Base-by-base conservation (phyloP, 2,329 filamentous ascomycete genomes). In the Verticillium nubilum region DNA sequence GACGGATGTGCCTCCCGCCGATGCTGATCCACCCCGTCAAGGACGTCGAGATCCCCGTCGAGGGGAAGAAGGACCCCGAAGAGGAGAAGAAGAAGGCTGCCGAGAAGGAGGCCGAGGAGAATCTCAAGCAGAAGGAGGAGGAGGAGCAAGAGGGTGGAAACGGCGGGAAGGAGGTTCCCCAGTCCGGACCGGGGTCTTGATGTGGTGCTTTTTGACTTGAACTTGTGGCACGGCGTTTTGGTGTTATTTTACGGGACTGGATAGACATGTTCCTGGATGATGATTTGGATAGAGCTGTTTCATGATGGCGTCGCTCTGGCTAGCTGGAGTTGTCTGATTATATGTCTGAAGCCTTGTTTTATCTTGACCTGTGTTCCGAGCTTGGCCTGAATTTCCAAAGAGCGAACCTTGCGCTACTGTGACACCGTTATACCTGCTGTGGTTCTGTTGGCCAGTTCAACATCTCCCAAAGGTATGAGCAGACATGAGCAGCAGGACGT, bases 21-120 rank as follows among this genome's bases (percentile, higher is more conserved):
- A 94, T 97, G 88, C 75, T 97, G 62, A 75, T 97, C 64, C 93
- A 97, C 80, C 93, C 93, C 0, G 83, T 97, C 58, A 97, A 97
- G 78, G 83, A 85, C 58, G 82, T 93, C 5, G 85, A 88, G 60
- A 67, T 88, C 56, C 83, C 86, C 7, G 85, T 89, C 2, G 87
- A 83, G 71, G 81, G 81, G 27, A 77, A 81, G 50, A 75, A 80
- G 1, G 19, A 47, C 37, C 37, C 37, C n/a, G 37, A 47, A 12
- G 73, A 75, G 4, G 78, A 78, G 59, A 80, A 78, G 4, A 75
- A 77, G 2, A 74, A 76, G 2, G 76, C 77, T 52, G 77, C 76
- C 6, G 71, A 54, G 10, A 61, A 65, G 31, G 61, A 67, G 28
- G 63, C 67, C 1, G 69, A 69, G 54, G 37, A 47, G n/a, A 47